A percentile compares a stretch with the other conserved stretches of the same genome.
Evolutionary conservation across 805 yeast genomes (phyloP).

Genomic region (Cyberlindnera bimundalis): DNA sequence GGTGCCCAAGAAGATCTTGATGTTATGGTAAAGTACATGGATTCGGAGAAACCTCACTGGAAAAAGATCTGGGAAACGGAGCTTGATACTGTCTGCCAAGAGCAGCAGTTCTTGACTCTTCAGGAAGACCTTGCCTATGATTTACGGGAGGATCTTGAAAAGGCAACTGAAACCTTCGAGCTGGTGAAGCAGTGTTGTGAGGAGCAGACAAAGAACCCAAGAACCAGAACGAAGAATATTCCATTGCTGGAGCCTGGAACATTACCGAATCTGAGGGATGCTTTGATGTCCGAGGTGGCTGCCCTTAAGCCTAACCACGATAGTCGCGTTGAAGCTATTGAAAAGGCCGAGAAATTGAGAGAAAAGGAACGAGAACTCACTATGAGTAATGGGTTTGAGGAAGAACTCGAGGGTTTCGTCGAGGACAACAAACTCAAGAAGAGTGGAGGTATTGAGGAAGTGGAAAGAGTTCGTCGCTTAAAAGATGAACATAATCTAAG

Average conservation of each 20-base stretch:
- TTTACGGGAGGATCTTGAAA: slow-evolving; percentile 73
- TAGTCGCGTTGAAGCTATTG: slow-evolving; percentile 81
- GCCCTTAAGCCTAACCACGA: slow-evolving; percentile 83
- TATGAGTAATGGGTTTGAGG: slow-evolving; percentile 65
- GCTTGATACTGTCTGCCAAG: slow-evolving; percentile 85
- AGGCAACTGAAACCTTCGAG: slow-evolving; percentile 76
- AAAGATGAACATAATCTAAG: slow-evolving; percentile 73
- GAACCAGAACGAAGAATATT: slow-evolving; percentile 33
- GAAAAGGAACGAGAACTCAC: slow-evolving; percentile 62
- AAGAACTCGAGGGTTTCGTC: slow-evolving; percentile 83
- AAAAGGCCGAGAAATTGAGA: slow-evolving; percentile 78
- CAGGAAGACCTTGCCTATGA: slow-evolving; percentile 85
- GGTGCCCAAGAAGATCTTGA: slow-evolving; percentile 52
- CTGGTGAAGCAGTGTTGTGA: slow-evolving; percentile 77
- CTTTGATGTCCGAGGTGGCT: slow-evolving; percentile 74
- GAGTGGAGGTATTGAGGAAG: slow-evolving; percentile 86
- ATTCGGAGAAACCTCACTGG: slow-evolving; percentile 78
- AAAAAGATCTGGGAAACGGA: slow-evolving; percentile 90
- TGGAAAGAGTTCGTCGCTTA: slow-evolving; percentile 63
- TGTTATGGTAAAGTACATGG: slow-evolving; percentile 57
- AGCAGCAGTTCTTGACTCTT: slow-evolving; percentile 85
- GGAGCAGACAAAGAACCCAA: slow-evolving; percentile 66
- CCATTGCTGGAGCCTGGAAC: slow-evolving; percentile 64
- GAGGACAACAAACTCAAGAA: slow-evolving; percentile 71
- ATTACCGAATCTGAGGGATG: slow-evolving; percentile 61